Percentiles rank a stretch among this genome's conserved stretches.
Evolutionary conservation across 148 eudicot genomes (phyloP).

Genomic region (Chenopodium album): DNA sequence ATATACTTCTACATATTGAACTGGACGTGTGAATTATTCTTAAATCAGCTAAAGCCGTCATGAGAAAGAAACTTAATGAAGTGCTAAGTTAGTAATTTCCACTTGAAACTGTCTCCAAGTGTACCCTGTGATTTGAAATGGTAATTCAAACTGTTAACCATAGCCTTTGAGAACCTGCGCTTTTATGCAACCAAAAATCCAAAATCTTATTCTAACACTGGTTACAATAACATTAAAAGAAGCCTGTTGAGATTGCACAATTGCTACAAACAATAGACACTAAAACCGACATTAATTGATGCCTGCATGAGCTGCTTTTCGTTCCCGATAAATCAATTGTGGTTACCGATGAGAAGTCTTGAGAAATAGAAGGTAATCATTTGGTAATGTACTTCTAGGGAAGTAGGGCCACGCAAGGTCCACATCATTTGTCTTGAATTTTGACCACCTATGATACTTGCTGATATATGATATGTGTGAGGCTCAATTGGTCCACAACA

Average conservation of each 20-base stretch:
- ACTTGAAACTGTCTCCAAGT: neutral
- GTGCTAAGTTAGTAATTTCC: neutral
- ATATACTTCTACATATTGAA: neutral
- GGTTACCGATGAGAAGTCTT: neutral
- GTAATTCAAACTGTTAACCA: neutral
- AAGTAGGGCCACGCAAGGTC: neutral
- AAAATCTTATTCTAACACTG: too few relatives aligned
- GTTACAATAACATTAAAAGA: too few relatives aligned
- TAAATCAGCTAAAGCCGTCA: neutral
- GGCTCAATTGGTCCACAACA: too few relatives aligned
- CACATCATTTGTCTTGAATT: too few relatives aligned
- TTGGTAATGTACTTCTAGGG: neutral
- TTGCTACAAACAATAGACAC: neutral
- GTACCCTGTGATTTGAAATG: neutral
- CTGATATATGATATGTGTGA: too few relatives aligned
- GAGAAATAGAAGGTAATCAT: neutral
- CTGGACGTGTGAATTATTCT: neutral
- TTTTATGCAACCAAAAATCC: neutral
- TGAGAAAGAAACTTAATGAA: neutral
- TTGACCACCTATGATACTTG: neutral
- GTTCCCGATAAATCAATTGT: neutral
- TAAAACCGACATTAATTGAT: too few relatives aligned
- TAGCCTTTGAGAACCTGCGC: neutral
- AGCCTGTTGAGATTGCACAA: neutral
- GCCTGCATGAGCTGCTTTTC: too few relatives aligned